A percentile compares a stretch with the other conserved stretches of the same genome.
Conservation (phyloP, 306 rosid genomes). For the Comarum palustre region DNA sequence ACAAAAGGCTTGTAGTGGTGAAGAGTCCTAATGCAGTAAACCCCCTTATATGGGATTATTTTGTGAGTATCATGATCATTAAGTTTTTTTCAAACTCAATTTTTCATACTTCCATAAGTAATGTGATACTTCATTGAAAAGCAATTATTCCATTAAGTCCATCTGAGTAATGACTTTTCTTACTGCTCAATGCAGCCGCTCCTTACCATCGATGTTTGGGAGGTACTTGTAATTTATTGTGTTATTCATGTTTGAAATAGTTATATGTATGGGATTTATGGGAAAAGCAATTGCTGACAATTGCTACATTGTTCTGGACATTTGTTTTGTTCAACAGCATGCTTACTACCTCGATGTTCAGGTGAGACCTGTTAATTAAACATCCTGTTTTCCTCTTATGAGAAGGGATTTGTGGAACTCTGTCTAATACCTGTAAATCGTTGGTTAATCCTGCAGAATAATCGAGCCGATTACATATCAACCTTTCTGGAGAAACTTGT, state of each 20-base stretch:
- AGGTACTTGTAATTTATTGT: constrained; percentile 49
- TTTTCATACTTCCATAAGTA: not conserved
- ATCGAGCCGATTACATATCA: constrained; percentile 62
- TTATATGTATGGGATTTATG: not conserved
- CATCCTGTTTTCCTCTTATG: constrained; percentile 4
- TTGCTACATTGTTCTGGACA: constrained; percentile 24
- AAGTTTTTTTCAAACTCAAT: constrained; percentile 1
- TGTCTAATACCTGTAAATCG: constrained; percentile 18
- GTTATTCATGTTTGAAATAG: constrained; percentile 9
- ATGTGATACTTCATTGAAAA: not conserved
- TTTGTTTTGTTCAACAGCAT: constrained; percentile 60
- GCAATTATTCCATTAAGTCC: not conserved
- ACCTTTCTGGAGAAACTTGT: constrained; percentile 71
- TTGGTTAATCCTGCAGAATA: constrained; percentile 44
- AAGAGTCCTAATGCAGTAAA: constrained; percentile 88
- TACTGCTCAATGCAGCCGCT: constrained; percentile 68
- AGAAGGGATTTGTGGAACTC: not conserved
- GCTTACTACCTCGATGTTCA: constrained; percentile 85
- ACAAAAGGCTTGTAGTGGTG: constrained; percentile 66
- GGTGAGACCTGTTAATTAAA: constrained; percentile 46
- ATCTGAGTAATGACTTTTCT: constrained; percentile 19
- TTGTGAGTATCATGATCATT: constrained; percentile 42
- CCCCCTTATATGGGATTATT: constrained; percentile 75
- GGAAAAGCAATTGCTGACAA: constrained; percentile 13
- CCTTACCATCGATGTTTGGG: constrained; percentile 90